Percentiles rank a stretch among this genome's conserved stretches.
phyloP scores from a whole-genome alignment of 306 rosid genomes.

The Trichosanthes truncata region DNA sequence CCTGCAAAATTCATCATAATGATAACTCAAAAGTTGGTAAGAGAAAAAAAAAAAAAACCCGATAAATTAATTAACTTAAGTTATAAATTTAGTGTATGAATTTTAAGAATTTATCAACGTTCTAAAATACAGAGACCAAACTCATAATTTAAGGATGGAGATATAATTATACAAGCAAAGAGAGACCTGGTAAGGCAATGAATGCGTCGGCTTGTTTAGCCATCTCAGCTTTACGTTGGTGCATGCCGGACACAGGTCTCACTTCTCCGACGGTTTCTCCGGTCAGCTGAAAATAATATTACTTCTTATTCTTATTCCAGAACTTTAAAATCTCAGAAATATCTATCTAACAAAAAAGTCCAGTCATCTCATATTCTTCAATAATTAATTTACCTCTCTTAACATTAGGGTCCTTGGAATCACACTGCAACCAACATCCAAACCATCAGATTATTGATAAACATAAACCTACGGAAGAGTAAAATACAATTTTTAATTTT shows the following conservation, averaged over 20 bases:
- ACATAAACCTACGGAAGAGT: too few species aligned
- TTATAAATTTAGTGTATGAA: too few species aligned
- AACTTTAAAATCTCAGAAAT: neutral
- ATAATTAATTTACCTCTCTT: conserved; percentile 49
- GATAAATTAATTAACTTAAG: too few species aligned
- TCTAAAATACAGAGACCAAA: too few species aligned
- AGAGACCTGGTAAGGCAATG: conserved; percentile 70
- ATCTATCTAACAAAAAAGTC: neutral
- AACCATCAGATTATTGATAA: neutral
- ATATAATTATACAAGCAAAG: too few species aligned
- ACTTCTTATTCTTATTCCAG: neutral
- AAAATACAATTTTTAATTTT: too few species aligned
- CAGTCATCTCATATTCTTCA: neutral
- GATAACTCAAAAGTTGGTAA: neutral
- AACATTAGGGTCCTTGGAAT: conserved; percentile 80
- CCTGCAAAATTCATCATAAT: conserved; percentile 19
- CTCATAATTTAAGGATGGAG: too few species aligned
- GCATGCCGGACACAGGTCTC: conserved; percentile 72
- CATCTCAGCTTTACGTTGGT: conserved; percentile 95
- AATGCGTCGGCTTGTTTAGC: conserved; percentile 84
- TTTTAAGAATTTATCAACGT: too few species aligned
- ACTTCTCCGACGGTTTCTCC: conserved; percentile 87
- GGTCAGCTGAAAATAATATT: conserved; percentile 34
- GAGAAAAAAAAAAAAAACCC: too few species aligned
- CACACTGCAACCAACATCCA: conserved; percentile 33